Conservation (phyloP, 108 stramenopile species). For the Fistulifera solaris region DNA sequence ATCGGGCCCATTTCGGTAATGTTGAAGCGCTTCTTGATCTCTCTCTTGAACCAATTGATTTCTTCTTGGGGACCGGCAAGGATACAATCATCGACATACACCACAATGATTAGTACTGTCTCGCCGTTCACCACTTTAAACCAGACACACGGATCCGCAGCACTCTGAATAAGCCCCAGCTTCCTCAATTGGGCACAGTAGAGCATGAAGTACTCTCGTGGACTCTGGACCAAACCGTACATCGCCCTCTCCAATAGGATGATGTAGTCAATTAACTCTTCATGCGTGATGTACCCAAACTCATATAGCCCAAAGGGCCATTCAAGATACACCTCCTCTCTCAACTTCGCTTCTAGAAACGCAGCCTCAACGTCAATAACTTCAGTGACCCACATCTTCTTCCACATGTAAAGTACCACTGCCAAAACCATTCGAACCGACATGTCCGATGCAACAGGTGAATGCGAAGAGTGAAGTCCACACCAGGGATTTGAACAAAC, state of each 20-base stretch:
- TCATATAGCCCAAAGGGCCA: constrained; percentile 5
- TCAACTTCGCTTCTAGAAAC: constrained; percentile 12
- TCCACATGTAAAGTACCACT: background rate
- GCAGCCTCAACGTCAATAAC: constrained; percentile 16
- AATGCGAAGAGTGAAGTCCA: constrained; percentile 7
- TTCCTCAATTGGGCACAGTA: background rate
- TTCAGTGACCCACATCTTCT: constrained; percentile 3
- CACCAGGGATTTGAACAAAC: constrained; percentile 10
- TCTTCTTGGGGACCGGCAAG: background rate
- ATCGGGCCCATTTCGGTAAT: constrained; percentile 11
- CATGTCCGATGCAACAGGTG: constrained; percentile 1
- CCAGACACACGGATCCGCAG: background rate
- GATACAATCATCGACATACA: constrained; percentile 19
- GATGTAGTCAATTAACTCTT: background rate
- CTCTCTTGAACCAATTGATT: constrained; percentile 10
- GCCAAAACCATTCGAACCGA: background rate
- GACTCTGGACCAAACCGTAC: constrained; percentile 7
- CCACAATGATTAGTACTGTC: background rate
- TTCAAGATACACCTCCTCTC: constrained; percentile 5
- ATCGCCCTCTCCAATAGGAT: constrained; percentile 8
- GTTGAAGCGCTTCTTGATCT: constrained; percentile 9
- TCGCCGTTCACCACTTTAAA: background rate
- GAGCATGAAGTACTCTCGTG: background rate
- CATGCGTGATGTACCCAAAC: constrained; percentile 6
- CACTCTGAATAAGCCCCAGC: constrained; percentile 1